Percentiles rank a stretch among this genome's conserved stretches.
These are phyloP conservation scores for Coniochaeta pulveracea DNA, from an alignment of 2,329 filamentous ascomycete species.

Conservation along the genomic window DNA sequence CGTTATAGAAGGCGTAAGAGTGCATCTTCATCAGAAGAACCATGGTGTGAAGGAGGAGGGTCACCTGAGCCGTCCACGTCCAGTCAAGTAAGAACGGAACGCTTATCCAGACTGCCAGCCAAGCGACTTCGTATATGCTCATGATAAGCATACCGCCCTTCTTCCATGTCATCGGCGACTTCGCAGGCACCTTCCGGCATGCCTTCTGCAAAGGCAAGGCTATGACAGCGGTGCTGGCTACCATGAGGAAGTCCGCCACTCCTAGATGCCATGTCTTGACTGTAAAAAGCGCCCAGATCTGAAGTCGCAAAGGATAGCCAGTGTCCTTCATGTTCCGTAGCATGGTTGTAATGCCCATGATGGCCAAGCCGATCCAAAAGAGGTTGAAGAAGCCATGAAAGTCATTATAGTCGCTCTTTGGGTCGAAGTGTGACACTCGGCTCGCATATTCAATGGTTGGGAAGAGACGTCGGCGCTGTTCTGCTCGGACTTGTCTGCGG, in stretches of 20 bases:
- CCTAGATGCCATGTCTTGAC: slow-evolving; percentile 82
- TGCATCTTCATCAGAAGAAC: slow-evolving; percentile 98
- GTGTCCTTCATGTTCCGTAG: slow-evolving; percentile 90
- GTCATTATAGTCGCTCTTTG: slow-evolving; percentile 80
- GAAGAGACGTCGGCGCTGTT: slow-evolving; percentile 76
- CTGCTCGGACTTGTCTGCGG: slow-evolving; percentile 70
- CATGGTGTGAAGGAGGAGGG: slow-evolving; percentile 82
- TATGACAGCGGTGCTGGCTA: slow-evolving; percentile 53
- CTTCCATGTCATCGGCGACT: slow-evolving; percentile 56
- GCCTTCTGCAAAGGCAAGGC: slow-evolving; percentile 63
- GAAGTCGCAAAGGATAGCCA: slow-evolving; percentile 70
- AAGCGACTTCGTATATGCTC: slow-evolving; percentile 66
- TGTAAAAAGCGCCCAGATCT: slow-evolving; percentile 82
- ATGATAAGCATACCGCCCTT: slow-evolving; percentile 71
- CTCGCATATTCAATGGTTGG: slow-evolving; percentile 86
- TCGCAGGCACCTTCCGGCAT: slow-evolving; percentile 41
- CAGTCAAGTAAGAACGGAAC: slow-evolving; percentile 78
- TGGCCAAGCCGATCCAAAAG: slow-evolving; percentile 93
- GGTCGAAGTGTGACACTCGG: slow-evolving; percentile 92
- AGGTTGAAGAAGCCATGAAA: slow-evolving; percentile 97
- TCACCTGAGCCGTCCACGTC: slow-evolving; percentile 97
- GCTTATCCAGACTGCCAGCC: slow-evolving; percentile 74
- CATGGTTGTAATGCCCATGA: slow-evolving; percentile 95
- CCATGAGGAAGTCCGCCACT: slow-evolving; percentile 78
- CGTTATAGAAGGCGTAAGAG: slow-evolving; percentile 96